Conservation (phyloP, 129 eudicot species). For the Pulicaria dysenterica region DNA sequence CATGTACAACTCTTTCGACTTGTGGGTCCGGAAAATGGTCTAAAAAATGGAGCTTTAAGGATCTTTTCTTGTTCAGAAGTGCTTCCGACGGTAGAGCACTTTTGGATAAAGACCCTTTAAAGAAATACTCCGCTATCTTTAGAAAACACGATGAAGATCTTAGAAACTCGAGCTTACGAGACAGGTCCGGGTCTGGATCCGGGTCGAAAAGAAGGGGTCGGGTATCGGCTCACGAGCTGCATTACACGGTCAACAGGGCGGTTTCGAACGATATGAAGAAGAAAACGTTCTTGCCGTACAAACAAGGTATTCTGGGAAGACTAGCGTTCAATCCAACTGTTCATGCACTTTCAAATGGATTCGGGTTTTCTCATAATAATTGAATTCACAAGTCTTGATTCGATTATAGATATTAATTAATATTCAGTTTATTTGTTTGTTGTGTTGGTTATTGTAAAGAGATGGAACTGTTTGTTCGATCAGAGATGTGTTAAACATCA, state of each 20-base stretch:
- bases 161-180: conserved; percentile 40
- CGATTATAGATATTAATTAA: background rate
- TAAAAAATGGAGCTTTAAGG: conserved; percentile 69
- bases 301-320: conserved; percentile 82
- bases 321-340: conserved; percentile 71
- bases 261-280: conserved; percentile 76
- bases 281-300: conserved; percentile 89
- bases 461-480: conserved; percentile 25
- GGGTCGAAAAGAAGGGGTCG: conserved; percentile 51
- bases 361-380: conserved; percentile 51
- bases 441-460: conserved; percentile 27
- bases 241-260: conserved; percentile 77
- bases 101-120: conserved; percentile 66
- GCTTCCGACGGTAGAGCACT: conserved; percentile 86
- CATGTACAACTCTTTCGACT: conserved; percentile 32
- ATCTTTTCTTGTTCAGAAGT: conserved; percentile 81
- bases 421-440: conserved; percentile 30
- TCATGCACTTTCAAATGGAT: conserved; percentile 77
- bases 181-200: conserved; percentile 37
- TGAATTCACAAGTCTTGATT: conserved; percentile 12
- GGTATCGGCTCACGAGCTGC: conserved; percentile 91
- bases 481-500: conserved; percentile 23
- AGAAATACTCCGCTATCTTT: conserved; percentile 53
- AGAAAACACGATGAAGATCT: conserved; percentile 47
- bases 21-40: conserved; percentile 40